A percentile compares a stretch with the other conserved stretches of the same genome.
Evolutionary conservation across 331 rosid species (phyloP).

Genomic region (Quercus tomentella): DNA sequence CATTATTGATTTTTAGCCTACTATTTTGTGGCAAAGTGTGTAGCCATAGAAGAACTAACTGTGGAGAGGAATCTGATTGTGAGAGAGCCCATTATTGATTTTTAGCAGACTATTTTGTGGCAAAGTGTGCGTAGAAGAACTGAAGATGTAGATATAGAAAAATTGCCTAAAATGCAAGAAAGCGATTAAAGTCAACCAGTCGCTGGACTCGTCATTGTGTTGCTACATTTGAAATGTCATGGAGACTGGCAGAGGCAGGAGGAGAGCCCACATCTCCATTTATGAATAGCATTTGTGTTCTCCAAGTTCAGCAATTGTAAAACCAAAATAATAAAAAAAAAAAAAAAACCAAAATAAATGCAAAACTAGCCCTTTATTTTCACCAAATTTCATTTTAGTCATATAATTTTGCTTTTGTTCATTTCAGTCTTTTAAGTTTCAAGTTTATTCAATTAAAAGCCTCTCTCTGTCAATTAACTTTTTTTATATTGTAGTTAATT

Average conservation of each 20-base stretch:
- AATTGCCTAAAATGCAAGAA: not conserved
- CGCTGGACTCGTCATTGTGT: not conserved
- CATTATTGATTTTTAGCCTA: conserved; percentile 71
- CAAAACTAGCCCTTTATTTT: too few species aligned
- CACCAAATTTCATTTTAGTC: too few species aligned
- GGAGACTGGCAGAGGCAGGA: conserved; percentile 40
- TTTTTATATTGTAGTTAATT: too few species aligned
- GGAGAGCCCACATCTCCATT: conserved; percentile 36
- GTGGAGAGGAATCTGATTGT: conserved; percentile 77
- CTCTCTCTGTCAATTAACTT: too few species aligned
- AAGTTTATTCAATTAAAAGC: too few species aligned
- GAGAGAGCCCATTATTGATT: conserved; percentile 94
- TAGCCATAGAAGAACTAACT: not conserved
- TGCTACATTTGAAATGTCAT: not conserved
- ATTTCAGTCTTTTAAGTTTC: too few species aligned
- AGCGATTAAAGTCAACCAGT: not conserved
- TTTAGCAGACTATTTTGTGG: conserved; percentile 26
- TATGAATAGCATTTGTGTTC: conserved; percentile 12
- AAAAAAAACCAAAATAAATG: too few species aligned
- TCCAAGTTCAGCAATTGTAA: conserved; percentile 5
- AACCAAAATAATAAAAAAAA: not conserved
- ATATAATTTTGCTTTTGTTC: too few species aligned
- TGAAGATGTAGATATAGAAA: not conserved
- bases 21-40: too few species aligned
- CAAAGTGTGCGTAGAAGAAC: too few species aligned